Evolutionary conservation across 495 filamentous ascomycete species (phyloP).

Genomic region (Penicillium cataractarum): DNA sequence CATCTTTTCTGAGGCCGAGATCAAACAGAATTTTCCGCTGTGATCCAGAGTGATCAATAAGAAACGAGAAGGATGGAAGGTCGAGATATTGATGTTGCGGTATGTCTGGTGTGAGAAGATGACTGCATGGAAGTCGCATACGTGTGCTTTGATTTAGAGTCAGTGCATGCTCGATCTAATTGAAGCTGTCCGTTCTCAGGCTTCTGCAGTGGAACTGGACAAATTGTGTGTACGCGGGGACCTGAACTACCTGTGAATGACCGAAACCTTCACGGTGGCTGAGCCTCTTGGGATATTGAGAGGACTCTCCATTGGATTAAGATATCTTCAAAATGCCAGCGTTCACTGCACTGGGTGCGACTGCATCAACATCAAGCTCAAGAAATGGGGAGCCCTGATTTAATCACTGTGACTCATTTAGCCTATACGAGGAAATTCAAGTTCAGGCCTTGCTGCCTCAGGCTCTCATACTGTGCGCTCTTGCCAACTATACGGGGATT

Average conservation of each 20-base stretch:
- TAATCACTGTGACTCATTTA: background rate
- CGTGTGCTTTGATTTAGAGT: background rate
- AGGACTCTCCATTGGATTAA: background rate
- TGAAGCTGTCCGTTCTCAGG: background rate
- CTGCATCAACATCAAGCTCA: background rate
- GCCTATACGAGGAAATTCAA: background rate
- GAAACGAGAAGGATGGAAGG: conserved; percentile 24
- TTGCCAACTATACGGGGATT: too few relatives aligned
- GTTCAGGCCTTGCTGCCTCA: background rate
- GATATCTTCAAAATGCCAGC: background rate
- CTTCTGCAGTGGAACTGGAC: background rate
- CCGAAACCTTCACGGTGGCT: background rate
- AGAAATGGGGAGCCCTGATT: background rate
- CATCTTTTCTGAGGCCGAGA: conserved; percentile 15
- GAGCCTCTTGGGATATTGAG: background rate
- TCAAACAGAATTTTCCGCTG: conserved; percentile 23
- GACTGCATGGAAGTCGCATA: background rate
- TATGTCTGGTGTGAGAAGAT: background rate
- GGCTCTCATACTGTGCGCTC: background rate
- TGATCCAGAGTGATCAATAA: conserved; percentile 23
- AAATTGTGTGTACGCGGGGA: background rate
- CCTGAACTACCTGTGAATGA: background rate
- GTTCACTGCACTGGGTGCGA: background rate
- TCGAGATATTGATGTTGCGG: background rate
- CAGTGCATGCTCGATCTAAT: background rate